Conservation (phyloP, 2,329 filamentous ascomycete genomes). For the Arthrobotrys sphaeroides region DNA sequence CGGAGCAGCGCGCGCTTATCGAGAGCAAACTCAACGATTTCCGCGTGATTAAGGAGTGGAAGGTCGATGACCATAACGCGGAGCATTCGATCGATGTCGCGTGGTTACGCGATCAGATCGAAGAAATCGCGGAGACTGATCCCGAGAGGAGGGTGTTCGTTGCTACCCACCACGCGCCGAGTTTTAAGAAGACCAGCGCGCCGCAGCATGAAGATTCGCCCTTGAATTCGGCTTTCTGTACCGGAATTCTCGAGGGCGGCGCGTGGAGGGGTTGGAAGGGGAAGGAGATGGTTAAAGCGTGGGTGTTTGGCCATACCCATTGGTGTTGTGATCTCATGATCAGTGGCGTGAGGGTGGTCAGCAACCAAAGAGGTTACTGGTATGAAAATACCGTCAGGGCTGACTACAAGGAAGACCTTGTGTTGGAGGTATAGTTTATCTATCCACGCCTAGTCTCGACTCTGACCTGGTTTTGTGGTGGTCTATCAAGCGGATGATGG, state of each 20-base stretch:
- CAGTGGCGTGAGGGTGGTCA: constrained; percentile 45
- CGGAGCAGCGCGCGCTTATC: constrained; percentile 62
- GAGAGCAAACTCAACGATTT: constrained; percentile 67
- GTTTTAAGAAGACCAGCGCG: constrained; percentile 64
- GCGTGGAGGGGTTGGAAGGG: constrained; percentile 58
- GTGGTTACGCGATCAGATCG: constrained; percentile 65
- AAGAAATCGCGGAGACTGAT: constrained; percentile 51
- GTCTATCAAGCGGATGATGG: not conserved
- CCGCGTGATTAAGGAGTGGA: constrained; percentile 67
- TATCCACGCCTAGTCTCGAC: not conserved
- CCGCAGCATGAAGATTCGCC: constrained; percentile 65
- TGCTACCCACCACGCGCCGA: constrained; percentile 70
- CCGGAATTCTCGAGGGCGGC: constrained; percentile 62
- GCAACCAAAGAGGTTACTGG: constrained; percentile 52
- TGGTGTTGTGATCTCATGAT: constrained; percentile 61
- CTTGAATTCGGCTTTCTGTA: constrained; percentile 67
- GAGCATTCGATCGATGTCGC: constrained; percentile 64
- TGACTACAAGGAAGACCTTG: constrained; percentile 47
- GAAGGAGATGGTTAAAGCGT: constrained; percentile 60
- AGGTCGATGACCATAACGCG: constrained; percentile 65
- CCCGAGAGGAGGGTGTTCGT: constrained; percentile 62
- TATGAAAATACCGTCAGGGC: constrained; percentile 44
- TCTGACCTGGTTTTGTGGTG: not conserved
- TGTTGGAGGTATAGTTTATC: constrained; percentile 36
- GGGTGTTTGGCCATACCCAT: constrained; percentile 67